These are phyloP conservation scores for Dryadomyces quercivorus DNA, from an alignment of 2,329 filamentous ascomycete species.

Conservation along the genomic window DNA sequence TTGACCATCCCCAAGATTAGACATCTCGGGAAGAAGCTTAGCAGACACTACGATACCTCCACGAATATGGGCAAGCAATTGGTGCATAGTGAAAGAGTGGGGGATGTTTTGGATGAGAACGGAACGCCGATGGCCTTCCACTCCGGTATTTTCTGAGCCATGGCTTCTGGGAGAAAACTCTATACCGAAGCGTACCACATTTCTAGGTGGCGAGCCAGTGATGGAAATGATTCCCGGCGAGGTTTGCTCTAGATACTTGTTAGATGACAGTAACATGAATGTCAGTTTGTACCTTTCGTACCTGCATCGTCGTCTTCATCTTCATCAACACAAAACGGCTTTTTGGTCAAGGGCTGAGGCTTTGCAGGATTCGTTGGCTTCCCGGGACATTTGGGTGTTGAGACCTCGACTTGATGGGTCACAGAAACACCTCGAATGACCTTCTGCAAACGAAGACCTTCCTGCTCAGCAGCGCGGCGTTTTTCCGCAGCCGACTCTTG, in stretches of 20 bases:
- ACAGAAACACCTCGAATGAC: neutral
- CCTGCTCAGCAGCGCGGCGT: conserved; percentile 4
- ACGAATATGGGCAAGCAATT: conserved; percentile 7
- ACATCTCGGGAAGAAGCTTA: conserved; percentile 1
- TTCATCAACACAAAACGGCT: neutral
- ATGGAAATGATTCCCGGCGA: conserved; percentile 5
- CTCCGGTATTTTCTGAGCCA: no score
- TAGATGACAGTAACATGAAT: neutral
- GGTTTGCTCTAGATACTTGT: neutral
- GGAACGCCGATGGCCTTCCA: conserved; percentile 4
- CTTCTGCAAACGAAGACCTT: conserved; percentile 2
- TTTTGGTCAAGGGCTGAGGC: neutral
- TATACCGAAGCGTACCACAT: conserved; percentile 5
- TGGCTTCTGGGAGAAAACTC: conserved; percentile 3
- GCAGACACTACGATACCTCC: conserved; percentile 8
- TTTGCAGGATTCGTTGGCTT: neutral
- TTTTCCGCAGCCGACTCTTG: conserved; percentile 4
- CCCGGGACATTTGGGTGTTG: neutral
- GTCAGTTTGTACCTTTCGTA: neutral
- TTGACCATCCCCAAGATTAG: neutral
- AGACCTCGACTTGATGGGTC: neutral
- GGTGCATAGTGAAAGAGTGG: conserved; percentile 2
- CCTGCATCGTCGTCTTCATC: conserved; percentile 1
- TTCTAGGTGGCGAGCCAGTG: neutral
- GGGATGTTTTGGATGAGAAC: conserved; percentile 9